Evolutionary conservation across 2,329 filamentous ascomycete species (phyloP), one percentile per base, ranked within the genome.

Genomic region (Ciborinia camelliae): DNA sequence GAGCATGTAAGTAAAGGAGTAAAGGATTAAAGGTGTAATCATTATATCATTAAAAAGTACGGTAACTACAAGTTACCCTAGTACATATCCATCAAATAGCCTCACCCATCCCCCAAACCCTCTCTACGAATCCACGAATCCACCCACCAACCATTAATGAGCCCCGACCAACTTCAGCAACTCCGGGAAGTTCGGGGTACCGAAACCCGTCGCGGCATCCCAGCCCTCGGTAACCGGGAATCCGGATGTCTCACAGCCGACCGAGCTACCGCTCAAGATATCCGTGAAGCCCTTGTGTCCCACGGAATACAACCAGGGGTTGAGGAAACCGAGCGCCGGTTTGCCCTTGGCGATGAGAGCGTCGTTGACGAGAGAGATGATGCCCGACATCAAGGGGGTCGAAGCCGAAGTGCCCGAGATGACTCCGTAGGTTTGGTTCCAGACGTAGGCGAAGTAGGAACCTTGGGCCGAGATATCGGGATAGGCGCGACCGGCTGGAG

Each of bases 301-400:
- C 39, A 70, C 71, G 1, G 66, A 67, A 63, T 80, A 80, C 37
- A 80, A 62, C 77, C 77, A 79, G 1, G 78, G 78, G 71, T 80
- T 81, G 61, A 80, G 66, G 71, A 79, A 80, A 2, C 79, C 78
- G 2, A 80, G 71, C 0, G 74, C 70, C 9, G 72, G 71, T 71
- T 82, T 81, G 9, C 83, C 82, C 14, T 76, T 76, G 0, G 80
- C 76, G 23, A 88, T 73, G 18, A 85, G 76, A 0, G 84, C 84
- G 67, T 88, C 86, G 68, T 90, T 90, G 52, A 89, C 77, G 5
- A 90, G 78, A 2, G 83, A 77, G 45, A 90, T 77, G 64, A 89
- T 79, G 23, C 80, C 82, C 0, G 84, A 80, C 3, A 83, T 81
- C 0, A 84, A 76, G 0, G 87, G 87, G 0, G 82, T 76, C 0